phyloP scores from a whole-genome alignment of 306 rosid species.

The Ammopiptanthus mongolicus region DNA sequence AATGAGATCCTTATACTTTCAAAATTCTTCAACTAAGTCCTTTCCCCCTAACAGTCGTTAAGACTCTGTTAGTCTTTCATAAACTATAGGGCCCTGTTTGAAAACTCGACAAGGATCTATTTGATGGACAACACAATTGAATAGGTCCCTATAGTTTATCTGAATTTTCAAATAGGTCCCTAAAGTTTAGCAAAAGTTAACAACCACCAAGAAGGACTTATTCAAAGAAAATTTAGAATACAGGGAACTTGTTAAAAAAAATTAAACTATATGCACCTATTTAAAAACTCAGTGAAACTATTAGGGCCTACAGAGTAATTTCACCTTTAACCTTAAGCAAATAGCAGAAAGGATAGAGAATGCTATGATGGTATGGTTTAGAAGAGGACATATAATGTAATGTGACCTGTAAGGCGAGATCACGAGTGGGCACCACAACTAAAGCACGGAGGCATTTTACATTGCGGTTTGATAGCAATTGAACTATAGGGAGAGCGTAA shows the following conservation, averaged over 20 bases:
- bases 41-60: background rate
- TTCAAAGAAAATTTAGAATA: no score
- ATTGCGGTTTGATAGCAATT: constrained; percentile 48
- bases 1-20: background rate
- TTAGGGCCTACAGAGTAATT: background rate
- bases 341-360: background rate
- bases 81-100: background rate
- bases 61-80: background rate
- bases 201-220: background rate
- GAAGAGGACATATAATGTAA: background rate
- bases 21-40: background rate
- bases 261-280: background rate
- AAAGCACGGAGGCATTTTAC: constrained; percentile 66
- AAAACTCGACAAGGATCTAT: background rate
- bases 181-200: no score
- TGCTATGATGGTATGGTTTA: background rate
- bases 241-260: no score
- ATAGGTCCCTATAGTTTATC: background rate
- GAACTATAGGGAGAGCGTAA: constrained; percentile 90
- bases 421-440: constrained; percentile 87
- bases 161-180: no score
- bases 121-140: background rate
- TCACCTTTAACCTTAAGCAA: background rate
- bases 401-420: constrained; percentile 83
- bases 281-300: background rate